phyloP scores from a whole-genome alignment of 1,284 basidiomycete genomes.

The Caloboletus firmus region DNA sequence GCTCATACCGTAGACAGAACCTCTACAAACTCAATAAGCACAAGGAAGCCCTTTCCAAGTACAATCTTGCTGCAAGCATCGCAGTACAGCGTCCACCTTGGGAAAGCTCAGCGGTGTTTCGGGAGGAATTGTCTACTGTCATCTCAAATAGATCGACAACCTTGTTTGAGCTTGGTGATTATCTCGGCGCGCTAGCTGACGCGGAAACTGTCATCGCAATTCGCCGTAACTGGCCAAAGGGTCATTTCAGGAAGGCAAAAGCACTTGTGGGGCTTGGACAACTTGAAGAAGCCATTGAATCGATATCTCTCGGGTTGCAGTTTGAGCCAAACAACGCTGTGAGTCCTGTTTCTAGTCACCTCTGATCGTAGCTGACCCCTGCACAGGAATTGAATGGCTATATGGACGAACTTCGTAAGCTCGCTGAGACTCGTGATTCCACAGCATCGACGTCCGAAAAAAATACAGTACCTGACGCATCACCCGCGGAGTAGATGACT shows the following conservation, averaged over 20 bases:
- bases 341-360: neutral
- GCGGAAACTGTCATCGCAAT: constrained; percentile 88
- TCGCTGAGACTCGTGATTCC: constrained; percentile 16
- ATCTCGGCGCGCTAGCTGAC: constrained; percentile 83
- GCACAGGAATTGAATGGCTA: constrained; percentile 32
- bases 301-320: constrained; percentile 79
- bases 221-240: constrained; percentile 91
- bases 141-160: constrained; percentile 92
- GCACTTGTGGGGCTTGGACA: constrained; percentile 78
- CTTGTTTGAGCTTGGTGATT: constrained; percentile 75
- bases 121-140: constrained; percentile 87
- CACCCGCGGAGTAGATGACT: constrained; percentile 14
- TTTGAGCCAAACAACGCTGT: constrained; percentile 88
- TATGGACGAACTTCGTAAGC: constrained; percentile 33
- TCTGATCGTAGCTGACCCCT: constrained; percentile 7
- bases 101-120: constrained; percentile 80
- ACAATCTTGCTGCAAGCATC: constrained; percentile 81
- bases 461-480: neutral
- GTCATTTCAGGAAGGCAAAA: constrained; percentile 90
- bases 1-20: constrained; percentile 44
- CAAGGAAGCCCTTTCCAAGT: constrained; percentile 77
- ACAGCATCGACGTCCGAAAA: constrained; percentile 1
- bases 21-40: constrained; percentile 78
- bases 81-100: constrained; percentile 87
- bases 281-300: constrained; percentile 78